A percentile compares a stretch with the other conserved stretches of the same genome.
Evolutionary conservation across 352 stramenopile species (phyloP).

Genomic region (Elongisporangium prolatum): DNA sequence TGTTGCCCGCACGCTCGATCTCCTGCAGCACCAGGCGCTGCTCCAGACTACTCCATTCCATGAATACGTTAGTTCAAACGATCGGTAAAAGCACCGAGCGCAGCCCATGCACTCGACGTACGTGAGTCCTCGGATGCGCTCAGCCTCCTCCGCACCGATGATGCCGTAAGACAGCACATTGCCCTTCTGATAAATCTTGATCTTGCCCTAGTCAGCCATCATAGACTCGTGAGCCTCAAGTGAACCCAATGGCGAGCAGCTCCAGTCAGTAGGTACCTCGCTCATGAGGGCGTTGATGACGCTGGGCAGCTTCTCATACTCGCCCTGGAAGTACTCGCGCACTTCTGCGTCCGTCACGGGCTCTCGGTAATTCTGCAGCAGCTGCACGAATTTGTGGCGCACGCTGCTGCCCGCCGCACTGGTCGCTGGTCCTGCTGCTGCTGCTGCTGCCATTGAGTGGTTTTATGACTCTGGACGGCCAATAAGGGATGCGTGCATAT

Average conservation of each 20-base stretch:
- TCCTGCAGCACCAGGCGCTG: conserved; percentile 89
- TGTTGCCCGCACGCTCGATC: conserved; percentile 95
- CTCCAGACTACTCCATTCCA: conserved; percentile 63
- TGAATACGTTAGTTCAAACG: conserved; percentile 1
- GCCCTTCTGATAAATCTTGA: conserved; percentile 88
- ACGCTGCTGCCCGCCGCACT: conserved; percentile 12
- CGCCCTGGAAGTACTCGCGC: conserved; percentile 72
- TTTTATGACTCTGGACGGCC: neutral
- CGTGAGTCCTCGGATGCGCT: conserved; percentile 82
- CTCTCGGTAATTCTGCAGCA: conserved; percentile 79
- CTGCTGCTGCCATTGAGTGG: neutral
- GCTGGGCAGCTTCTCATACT: conserved; percentile 79
- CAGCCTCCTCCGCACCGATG: conserved; percentile 77
- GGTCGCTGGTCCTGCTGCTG: conserved; percentile 1
- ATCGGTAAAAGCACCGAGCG: conserved; percentile 5
- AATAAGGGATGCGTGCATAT: neutral
- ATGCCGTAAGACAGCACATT: conserved; percentile 82
- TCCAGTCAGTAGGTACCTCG: conserved; percentile 36
- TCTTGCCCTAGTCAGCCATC: conserved; percentile 46
- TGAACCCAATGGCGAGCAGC: neutral
- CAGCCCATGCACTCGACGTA: conserved; percentile 22
- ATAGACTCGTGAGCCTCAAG: neutral
- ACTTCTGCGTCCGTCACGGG: conserved; percentile 77
- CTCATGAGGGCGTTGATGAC: conserved; percentile 83
- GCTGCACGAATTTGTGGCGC: conserved; percentile 64